These are phyloP conservation scores for Dryadomyces quercus-mongolicae DNA, from an alignment of 2,329 filamentous ascomycete species.

Conservation along the genomic window DNA sequence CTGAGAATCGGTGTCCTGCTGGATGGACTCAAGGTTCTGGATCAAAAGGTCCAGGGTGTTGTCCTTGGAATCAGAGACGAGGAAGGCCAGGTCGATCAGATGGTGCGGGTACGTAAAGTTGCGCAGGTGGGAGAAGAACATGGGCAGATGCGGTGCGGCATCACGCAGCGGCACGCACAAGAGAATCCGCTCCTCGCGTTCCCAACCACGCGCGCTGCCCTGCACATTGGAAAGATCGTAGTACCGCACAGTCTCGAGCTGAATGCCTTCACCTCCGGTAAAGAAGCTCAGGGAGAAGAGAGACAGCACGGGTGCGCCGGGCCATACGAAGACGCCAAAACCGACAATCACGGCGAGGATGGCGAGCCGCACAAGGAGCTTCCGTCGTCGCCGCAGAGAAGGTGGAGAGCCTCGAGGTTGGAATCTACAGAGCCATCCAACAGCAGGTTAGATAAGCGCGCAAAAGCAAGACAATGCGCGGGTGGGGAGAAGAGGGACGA, in stretches of 20 bases:
- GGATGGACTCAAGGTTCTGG: conserved; percentile 63
- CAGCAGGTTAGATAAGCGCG: background rate
- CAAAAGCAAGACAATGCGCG: background rate
- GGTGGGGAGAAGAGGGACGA: background rate
- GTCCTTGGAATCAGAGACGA: conserved; percentile 96
- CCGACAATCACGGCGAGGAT: conserved; percentile 46
- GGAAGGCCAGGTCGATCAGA: conserved; percentile 88
- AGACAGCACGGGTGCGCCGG: conserved; percentile 49
- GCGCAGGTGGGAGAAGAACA: conserved; percentile 97
- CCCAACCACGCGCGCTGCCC: conserved; percentile 87
- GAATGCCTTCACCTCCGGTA: conserved; percentile 53
- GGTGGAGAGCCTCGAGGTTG: conserved; percentile 68
- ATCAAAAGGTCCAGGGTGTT: conserved; percentile 68
- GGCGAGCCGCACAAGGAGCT: conserved; percentile 57
- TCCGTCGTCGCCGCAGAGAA: conserved; percentile 59
- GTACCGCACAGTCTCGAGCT: conserved; percentile 91
- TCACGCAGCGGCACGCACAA: conserved; percentile 91
- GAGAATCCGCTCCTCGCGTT: conserved; percentile 87
- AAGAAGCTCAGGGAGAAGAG: conserved; percentile 59
- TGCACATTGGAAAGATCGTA: conserved; percentile 90
- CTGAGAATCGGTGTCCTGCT: conserved; percentile 65
- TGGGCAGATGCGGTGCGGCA: conserved; percentile 78
- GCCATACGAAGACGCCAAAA: conserved; percentile 65
- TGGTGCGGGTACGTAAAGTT: conserved; percentile 98
- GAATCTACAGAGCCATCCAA: conserved; percentile 45